Percentiles rank a stretch among this genome's conserved stretches.
These are phyloP conservation scores for Serendipita sp. DNA, from an alignment of 768 basidiomycete genomes.

Conservation along the genomic window DNA sequence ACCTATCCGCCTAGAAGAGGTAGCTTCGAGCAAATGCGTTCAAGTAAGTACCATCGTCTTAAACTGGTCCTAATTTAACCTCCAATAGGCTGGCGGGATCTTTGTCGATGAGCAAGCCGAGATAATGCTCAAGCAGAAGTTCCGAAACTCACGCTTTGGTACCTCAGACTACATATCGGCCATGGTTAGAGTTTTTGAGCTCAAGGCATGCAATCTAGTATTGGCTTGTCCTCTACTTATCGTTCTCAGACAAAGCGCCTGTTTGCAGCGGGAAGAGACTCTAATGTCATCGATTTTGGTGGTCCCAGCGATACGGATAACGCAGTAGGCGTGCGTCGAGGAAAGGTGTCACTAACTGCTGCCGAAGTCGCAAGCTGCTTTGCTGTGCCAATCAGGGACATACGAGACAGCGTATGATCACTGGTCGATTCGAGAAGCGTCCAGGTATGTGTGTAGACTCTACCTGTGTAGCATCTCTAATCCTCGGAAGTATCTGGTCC, in stretches of 20 bases:
- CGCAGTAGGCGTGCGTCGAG: too few species aligned
- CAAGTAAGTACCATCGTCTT: background rate
- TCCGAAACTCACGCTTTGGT: background rate
- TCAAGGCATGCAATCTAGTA: background rate
- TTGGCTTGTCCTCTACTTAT: background rate
- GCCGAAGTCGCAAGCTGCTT: too few species aligned
- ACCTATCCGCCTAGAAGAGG: background rate
- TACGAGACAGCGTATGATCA: background rate
- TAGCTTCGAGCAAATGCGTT: too few species aligned
- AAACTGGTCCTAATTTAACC: background rate
- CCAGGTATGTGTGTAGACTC: background rate
- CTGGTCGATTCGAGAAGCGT: background rate
- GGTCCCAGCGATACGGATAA: constrained; percentile 2
- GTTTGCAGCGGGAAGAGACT: background rate
- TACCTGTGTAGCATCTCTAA: background rate
- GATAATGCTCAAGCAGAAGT: constrained; percentile 1
- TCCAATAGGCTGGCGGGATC: background rate
- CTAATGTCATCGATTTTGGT: constrained; percentile 4
- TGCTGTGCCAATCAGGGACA: too few species aligned
- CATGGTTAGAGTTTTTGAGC: background rate
- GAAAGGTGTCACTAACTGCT: background rate
- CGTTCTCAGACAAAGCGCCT: too few species aligned
- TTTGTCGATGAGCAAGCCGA: background rate
- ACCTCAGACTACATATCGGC: background rate
- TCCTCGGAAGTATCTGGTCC: background rate